These are phyloP conservation scores for Magnolia sinica DNA, from an alignment of 164 flowering plant genomes.

Conservation along the genomic window DNA sequence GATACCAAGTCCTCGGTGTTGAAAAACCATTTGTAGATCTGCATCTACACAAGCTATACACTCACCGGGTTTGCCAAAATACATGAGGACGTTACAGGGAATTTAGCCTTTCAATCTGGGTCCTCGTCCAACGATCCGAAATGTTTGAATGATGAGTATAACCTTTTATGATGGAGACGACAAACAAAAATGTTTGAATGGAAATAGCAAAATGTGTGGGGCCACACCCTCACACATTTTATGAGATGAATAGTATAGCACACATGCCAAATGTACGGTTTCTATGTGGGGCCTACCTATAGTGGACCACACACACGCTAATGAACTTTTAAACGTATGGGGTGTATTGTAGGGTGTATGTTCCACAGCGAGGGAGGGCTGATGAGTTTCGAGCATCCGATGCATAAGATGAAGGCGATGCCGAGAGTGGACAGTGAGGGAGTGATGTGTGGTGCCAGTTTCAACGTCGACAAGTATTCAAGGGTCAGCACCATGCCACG, in stretches of 20 bases:
- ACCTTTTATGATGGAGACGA: no score
- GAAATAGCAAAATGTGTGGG: not conserved
- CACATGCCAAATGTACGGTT: not conserved
- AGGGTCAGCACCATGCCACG: slow-evolving; percentile 76
- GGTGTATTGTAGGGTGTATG: slow-evolving; percentile 61
- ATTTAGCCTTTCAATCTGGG: no score
- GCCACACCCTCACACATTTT: not conserved
- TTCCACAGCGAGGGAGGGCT: slow-evolving; percentile 87
- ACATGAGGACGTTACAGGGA: no score
- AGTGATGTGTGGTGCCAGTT: slow-evolving; percentile 79
- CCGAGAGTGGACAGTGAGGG: slow-evolving; percentile 93
- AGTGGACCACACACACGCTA: not conserved
- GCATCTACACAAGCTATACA: no score
- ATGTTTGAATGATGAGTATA: no score
- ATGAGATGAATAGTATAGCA: not conserved
- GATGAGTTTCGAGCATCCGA: slow-evolving; percentile 95
- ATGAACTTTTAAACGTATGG: not conserved
- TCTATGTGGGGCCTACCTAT: not conserved
- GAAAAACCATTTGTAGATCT: no score
- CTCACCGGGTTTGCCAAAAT: no score
- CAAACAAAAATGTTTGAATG: no score
- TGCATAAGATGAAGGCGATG: slow-evolving; percentile 88
- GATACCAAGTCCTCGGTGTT: no score
- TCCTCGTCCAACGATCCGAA: no score
- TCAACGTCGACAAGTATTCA: slow-evolving; percentile 73